phyloP scores from a whole-genome alignment of 176 grass and related monocot species.

The Phyllostachys edulis region DNA sequence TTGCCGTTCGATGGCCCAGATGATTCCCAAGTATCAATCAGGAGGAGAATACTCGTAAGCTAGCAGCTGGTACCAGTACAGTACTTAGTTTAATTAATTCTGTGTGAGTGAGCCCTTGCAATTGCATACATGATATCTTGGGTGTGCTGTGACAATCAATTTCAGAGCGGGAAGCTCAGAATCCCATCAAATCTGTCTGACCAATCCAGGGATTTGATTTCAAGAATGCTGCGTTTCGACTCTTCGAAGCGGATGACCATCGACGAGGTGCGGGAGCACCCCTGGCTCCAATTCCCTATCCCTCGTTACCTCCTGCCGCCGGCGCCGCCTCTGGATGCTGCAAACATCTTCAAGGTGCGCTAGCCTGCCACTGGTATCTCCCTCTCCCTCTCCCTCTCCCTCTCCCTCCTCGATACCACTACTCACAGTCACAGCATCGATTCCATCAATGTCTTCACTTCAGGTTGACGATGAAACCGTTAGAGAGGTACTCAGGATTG shows the following conservation, averaged over 20 bases:
- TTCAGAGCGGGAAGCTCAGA: conserved; percentile 40
- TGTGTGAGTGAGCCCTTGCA: no score
- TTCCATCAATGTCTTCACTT: not conserved
- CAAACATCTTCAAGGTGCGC: conserved; percentile 30
- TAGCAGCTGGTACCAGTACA: no score
- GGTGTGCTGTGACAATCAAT: not conserved
- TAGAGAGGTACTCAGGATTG: conserved; percentile 34
- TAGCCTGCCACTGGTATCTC: not conserved
- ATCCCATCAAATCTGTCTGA: conserved; percentile 46
- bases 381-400: no score
- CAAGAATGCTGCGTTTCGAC: conserved; percentile 53
- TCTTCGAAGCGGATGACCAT: conserved; percentile 50
- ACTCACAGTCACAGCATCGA: not conserved
- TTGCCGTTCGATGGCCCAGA: conserved; percentile 66
- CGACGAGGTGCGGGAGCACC: conserved; percentile 48
- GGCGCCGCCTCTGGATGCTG: conserved; percentile 8
- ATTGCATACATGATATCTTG: no score
- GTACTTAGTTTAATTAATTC: no score
- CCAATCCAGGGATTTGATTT: conserved; percentile 50
- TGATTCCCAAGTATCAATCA: not conserved
- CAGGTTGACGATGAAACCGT: conserved; percentile 54
- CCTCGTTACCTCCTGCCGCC: conserved; percentile 52
- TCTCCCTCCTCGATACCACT: not conserved
- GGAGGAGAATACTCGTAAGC: conserved; percentile 46
- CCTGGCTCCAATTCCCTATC: conserved; percentile 46